Evolutionary conservation across 2,329 filamentous ascomycete genomes (phyloP), one percentile per base, ranked within the genome.

Genomic region (Fragosphaeria purpurea): DNA sequence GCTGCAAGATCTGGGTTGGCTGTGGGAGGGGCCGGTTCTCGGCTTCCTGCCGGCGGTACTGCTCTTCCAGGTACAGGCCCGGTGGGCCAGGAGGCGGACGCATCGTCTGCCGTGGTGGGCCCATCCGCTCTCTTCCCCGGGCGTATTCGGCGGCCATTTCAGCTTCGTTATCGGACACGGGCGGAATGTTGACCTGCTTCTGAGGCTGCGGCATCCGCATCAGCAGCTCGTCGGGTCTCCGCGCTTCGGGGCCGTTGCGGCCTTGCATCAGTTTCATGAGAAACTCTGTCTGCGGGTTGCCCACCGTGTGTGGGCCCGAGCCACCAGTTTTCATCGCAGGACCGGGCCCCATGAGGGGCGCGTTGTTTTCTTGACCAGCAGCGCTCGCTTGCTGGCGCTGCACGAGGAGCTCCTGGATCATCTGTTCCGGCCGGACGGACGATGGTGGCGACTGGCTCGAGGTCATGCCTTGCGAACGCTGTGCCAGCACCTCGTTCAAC

Each of bases 231-330:
- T 81, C 79, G 37, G 70, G 69, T 54, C 72, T 67, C 40, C 74
- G 73, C 6, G 68, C 64, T 33, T 80, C 76, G 0, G 74, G 70
- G 4, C 66, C 69, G 39, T 68, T 68, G 52, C 75, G 73, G 55
- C 67, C 65, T 58, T 84, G 80, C 86, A 95, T 93, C 34, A 95
- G 74, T 54, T 83, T 86, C 67, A 95, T 86, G 46, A 95, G 70
- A 63, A 93, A 90, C 56, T 94, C 86, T n/a, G 85, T 80, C 59
- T 91, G 86, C 58, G 74, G 79, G 62, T 77, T 82, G 62, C 22
- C 22, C 22, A 22, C 22, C 22, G 22, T 22, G 22, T 22, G 22
- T 22, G 22, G 22, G 22, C 22, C 22, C 22, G 22, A 22, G 22
- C 22, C 22, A 22, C 22, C 22, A 22, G 22, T 3, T 22, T 22